These are phyloP conservation scores for Pseudogymnoascus sp. DNA, from an alignment of 2,329 filamentous ascomycete genomes.

Conservation along the genomic window DNA sequence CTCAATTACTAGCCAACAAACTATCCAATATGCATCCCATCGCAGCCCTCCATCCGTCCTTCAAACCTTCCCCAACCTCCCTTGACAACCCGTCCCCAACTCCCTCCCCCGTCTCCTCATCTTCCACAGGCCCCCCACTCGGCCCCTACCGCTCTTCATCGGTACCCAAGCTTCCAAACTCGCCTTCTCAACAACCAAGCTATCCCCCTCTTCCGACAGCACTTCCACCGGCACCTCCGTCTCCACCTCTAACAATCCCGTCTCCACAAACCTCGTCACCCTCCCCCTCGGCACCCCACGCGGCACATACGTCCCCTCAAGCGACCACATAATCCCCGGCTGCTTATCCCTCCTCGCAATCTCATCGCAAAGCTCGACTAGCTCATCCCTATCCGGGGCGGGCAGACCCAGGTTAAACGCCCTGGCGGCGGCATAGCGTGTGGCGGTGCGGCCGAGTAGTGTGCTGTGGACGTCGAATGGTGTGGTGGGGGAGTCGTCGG, in stretches of 20 bases:
- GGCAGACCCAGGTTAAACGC: background rate
- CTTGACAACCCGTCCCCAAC: background rate
- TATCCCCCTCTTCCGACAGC: background rate
- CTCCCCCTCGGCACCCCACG: background rate
- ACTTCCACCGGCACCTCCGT: background rate
- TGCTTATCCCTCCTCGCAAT: background rate
- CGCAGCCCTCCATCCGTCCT: background rate
- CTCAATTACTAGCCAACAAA: background rate
- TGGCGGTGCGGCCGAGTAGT: background rate
- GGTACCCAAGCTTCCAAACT: background rate
- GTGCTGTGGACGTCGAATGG: background rate
- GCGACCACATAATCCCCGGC: background rate
- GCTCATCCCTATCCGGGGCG: background rate
- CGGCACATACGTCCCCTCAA: background rate
- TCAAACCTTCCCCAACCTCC: background rate
- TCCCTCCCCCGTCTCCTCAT: background rate
- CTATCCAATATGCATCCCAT: background rate
- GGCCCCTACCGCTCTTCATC: background rate
- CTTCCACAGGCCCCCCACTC: background rate
- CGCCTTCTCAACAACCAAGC: background rate
- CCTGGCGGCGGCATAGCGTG: background rate
- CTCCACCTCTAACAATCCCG: background rate
- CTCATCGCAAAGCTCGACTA: background rate
- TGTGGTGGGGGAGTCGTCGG: background rate
- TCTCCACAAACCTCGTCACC: background rate